Percentiles rank a stretch among this genome's conserved stretches.
phyloP scores from a whole-genome alignment of 163 green algal species.

The Scenedesmus sp. region DNA sequence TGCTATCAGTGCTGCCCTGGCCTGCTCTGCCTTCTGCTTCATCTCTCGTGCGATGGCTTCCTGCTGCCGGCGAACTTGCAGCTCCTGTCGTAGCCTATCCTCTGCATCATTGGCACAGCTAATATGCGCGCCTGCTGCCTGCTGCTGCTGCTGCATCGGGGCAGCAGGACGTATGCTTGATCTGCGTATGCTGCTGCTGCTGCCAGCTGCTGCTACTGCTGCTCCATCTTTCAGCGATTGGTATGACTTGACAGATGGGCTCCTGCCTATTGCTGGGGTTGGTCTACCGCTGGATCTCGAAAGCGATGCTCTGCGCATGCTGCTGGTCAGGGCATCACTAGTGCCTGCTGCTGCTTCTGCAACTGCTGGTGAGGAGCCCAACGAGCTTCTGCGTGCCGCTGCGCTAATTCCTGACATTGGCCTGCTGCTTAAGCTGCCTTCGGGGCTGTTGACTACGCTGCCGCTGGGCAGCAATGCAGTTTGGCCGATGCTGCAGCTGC shows the following conservation, averaged over 20 bases:
- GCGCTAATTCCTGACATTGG: neutral
- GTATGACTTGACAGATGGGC: neutral
- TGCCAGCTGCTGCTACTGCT: slow-evolving; percentile 4
- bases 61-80: slow-evolving; percentile 61
- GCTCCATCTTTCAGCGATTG: neutral
- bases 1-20: slow-evolving; percentile 48
- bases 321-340: neutral
- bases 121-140: slow-evolving; percentile 45
- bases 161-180: neutral
- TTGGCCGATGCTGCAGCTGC: neutral
- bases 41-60: slow-evolving; percentile 54
- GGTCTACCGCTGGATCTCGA: neutral
- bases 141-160: neutral
- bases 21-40: slow-evolving; percentile 61
- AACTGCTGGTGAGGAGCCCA: neutral
- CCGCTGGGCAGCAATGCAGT: neutral
- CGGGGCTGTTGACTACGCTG: neutral
- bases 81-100: slow-evolving; percentile 72
- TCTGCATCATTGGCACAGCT: slow-evolving; percentile 62
- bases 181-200: neutral
- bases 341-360: neutral
- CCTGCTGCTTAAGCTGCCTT: neutral
- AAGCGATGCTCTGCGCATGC: neutral
- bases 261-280: neutral
- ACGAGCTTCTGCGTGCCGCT: neutral